A percentile compares a stretch with the other conserved stretches of the same genome.
Conservation (phyloP, 805 yeast genomes). For the Saturnispora silvae region DNA sequence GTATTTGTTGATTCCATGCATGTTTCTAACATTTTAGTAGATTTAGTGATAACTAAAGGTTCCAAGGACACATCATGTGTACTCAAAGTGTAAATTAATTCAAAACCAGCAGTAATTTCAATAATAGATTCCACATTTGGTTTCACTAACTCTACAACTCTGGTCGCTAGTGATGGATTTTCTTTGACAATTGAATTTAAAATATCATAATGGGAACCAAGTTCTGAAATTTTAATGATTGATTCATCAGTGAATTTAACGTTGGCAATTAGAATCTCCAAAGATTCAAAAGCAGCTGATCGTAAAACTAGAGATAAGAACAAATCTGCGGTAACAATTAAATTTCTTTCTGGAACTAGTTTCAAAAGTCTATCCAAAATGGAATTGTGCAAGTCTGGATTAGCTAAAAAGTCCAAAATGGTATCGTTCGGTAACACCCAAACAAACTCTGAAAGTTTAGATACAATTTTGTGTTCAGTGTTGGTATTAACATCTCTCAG, state of each 20-base stretch:
- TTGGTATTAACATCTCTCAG: conserved; percentile 1
- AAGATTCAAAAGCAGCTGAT: not conserved
- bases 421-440: conserved; percentile 15
- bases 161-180: not conserved
- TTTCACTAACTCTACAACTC: not conserved
- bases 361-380: not conserved
- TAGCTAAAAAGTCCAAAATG: conserved; percentile 2
- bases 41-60: not conserved
- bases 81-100: conserved; percentile 5
- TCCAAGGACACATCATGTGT: not conserved
- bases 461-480: not conserved
- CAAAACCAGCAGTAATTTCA: conserved; percentile 5
- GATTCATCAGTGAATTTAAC: conserved; percentile 3
- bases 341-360: not conserved
- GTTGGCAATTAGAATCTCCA: conserved; percentile 5
- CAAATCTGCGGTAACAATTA: not conserved
- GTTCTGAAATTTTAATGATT: not conserved
- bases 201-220: conserved; percentile 2
- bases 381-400: not conserved
- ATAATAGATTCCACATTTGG: not conserved
- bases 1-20: no score
- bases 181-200: not conserved
- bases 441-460: conserved; percentile 12
- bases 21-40: conserved; percentile 9
- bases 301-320: not conserved